Evolutionary conservation across 2,329 filamentous ascomycete genomes (phyloP), one percentile per base, ranked within the genome.

Genomic region (Xylaria polymorpha): DNA sequence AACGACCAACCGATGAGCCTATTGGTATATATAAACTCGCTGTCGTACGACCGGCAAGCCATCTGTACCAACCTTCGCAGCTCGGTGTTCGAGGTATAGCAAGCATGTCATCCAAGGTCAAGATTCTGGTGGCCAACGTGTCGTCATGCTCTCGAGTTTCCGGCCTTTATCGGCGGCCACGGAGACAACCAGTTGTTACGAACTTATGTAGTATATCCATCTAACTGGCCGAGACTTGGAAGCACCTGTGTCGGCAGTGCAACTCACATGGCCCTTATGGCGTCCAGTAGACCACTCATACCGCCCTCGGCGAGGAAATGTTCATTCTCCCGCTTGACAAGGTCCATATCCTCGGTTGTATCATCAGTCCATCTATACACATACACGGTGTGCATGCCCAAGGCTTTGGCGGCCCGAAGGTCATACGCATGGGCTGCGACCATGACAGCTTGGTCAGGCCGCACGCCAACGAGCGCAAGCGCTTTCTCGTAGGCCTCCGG

Each of bases 391-490:
- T 78, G 82, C 78, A 88, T 82, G 0, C 86, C 86, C 5, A 81
- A 77, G 0, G 73, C 72, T 72, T 82, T 82, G 15, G 85, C 87
- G 0, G 81, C 86, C 18, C 84, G 77, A 25, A 85, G 62, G 74
- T 88, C 87, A 73, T 86, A 87, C 2, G 84, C 84, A 79, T 88
- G 86, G 0, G 85, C 85, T 3, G 86, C 85, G 2, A 87, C 84
- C 82, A 86, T 80, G 10, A 85, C 81, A 20, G 81, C 82, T 62
- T 87, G 82, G n/a, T 85, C 81, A 0, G 85, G 79, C 25, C 74
- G 74, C 3, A 83, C 72, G 46, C 81, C 79, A 3, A 87, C 77
- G 3, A 88, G 74, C 12, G 81, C 74, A 61, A 87, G 71, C 0
- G 79, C 83, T 65, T 82, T 84, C 8, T 73, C 60, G 72, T 88